Base-by-base conservation (phyloP, 371 early-diverging fungal species). In the Rhizopus sp. region DNA sequence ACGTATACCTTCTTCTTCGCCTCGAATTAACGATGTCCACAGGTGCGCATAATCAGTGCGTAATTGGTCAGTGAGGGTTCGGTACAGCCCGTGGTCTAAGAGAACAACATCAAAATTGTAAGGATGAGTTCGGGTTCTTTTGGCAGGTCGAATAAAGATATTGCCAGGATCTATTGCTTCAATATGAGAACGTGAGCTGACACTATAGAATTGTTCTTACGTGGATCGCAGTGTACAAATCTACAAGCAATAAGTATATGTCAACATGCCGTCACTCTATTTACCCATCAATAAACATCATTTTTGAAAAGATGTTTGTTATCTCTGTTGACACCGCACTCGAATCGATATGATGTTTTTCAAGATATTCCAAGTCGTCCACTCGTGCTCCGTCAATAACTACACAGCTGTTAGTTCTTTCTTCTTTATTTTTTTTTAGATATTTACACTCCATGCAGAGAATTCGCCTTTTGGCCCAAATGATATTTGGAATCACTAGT, bases 21-120 rank as follows among this genome's bases (percentile, higher is more conserved):
- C 92, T n/a, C 75, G 64, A 61, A 96, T 88, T 37, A 96, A 70
- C 0, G 90, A 79, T 5, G 78, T 82, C 97, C 96, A 96, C 52
- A 97, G 79, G 41, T 86, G 82, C 2, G 96, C 94, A 67, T 95
- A 96, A 61, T 88, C 82, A 9, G 87, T 76, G n/a, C 92, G 84
- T 72, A 96, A 86, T n/a, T 83, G 80, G 3, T 78, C 69, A 1
- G 88, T 56, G 33, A 97, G 72, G 35, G 73, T 73, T n/a, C 94
- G 88, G 70, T 97, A 97, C 10, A 97, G 77, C 4, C 97, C 97
- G 66, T 96, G 97, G 65, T 97, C 97, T 51, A 97, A 70, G 9
- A 97, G 73, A 3, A 94, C 89, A 35, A 97, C 65, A 52, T 94
- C 90, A 73, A 94, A 96, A 68, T 93, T 94, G 62, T 83, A 69